These are phyloP conservation scores for Fusarium piperis DNA, from an alignment of 2,329 filamentous ascomycete species.

Conservation along the genomic window DNA sequence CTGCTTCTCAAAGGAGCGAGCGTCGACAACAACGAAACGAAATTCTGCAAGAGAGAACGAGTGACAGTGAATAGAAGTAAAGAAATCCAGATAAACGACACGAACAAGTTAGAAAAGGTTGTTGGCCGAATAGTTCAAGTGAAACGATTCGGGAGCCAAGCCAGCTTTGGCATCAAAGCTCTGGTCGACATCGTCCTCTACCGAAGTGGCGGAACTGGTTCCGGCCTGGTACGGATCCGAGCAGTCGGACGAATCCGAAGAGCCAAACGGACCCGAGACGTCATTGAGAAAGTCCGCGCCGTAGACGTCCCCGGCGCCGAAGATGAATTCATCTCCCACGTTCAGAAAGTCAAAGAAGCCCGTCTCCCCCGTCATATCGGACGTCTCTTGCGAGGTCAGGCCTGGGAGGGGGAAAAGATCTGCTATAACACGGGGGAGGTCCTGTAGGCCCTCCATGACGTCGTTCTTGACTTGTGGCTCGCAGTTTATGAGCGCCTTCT, in stretches of 20 bases:
- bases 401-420: conserved; percentile 15
- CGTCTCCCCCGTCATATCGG: background rate
- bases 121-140: background rate
- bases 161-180: conserved; percentile 7
- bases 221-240: conserved; percentile 20
- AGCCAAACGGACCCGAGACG: background rate
- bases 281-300: background rate
- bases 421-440: conserved; percentile 12
- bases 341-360: conserved; percentile 8
- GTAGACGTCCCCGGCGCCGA: conserved; percentile 8
- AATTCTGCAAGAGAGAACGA: background rate
- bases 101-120: background rate
- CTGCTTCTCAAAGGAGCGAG: background rate
- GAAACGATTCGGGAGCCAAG: background rate
- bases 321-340: background rate
- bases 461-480: conserved; percentile 12
- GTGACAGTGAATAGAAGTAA: background rate
- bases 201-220: conserved; percentile 26
- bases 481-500: conserved; percentile 3
- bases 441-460: conserved; percentile 14
- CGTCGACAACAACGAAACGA: background rate
- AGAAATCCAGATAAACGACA: background rate
- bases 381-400: conserved; percentile 23
- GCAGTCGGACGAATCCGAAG: conserved; percentile 15
- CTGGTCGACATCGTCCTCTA: conserved; percentile 24